Base-by-base conservation (phyloP, 1,139 yeast species). In the Geotrichum cucujoidarum region DNA sequence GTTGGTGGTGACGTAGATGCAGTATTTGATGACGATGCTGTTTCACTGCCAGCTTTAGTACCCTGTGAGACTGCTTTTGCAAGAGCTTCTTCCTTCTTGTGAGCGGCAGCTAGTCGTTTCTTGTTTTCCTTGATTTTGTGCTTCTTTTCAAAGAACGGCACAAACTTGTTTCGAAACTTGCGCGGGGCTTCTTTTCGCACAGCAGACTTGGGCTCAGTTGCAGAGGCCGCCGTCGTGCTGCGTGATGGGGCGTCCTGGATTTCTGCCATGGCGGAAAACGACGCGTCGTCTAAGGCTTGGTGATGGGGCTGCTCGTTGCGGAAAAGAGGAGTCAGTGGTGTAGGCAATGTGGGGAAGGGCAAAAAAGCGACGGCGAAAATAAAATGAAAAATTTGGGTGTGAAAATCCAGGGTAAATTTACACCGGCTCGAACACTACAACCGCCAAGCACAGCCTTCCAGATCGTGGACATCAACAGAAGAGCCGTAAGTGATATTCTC, bases 81-180 rank as follows among this genome's bases (percentile, higher is more conserved):
- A 10, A 17, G 13, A 18, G 41, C 11, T 13, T 24, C 33, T 27
- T 38, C 11, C 21, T 29, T 17, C 14, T 33, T 33, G 11, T 10
- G 13, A 4, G 37, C 13, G 14, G 33, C 41, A 4, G 14, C 21
- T 3, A 20, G 10, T 25, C 27, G 18, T 38, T 13, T 13, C 31
- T 38, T 38, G 20, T 16, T 27, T 25, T 18, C 33, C 20, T 38
- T 38, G 14, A 27, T 27, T 38, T 38, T 38, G 21, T 14, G 31
- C 14, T 17, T 25, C 20, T 16, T 33, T 24, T 41, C 39, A 17
- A 41, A 41, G 4, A 27, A 41, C n/a, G 45, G 45, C n/a, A 41
- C 45, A 25, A 41, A 41, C 32, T 41, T 41, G 33, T 41, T 41
- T 21, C 45, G 17, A 17, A 41, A 41, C 32, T 41, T 41, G 32